Percentiles rank a stretch among this genome's conserved stretches.
Conservation (phyloP, 1,139 yeast genomes). For the Yamadazyma dendronema region DNA sequence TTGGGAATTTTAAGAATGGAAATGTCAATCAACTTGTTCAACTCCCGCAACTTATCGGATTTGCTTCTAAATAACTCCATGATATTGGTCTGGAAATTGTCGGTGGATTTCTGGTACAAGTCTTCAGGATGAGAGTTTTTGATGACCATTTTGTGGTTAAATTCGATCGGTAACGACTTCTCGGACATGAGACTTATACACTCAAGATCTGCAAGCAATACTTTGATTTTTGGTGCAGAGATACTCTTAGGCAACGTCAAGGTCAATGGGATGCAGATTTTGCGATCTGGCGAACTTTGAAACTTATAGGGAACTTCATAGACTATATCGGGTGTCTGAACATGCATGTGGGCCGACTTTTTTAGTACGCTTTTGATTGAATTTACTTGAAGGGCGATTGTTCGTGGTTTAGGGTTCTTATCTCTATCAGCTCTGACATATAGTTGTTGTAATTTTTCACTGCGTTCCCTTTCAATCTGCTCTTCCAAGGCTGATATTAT, state of each 20-base stretch:
- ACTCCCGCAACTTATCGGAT: constrained; percentile 20
- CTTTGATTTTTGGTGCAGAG: constrained; percentile 30
- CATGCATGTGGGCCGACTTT: constrained; percentile 12
- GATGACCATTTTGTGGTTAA: constrained; percentile 40
- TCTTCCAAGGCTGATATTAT: constrained; percentile 9
- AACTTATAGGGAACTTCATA: constrained; percentile 32
- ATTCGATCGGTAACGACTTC: constrained; percentile 38
- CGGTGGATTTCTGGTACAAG: constrained; percentile 20
- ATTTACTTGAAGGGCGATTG: constrained; percentile 11
- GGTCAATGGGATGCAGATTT: constrained; percentile 27
- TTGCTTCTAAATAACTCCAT: constrained; percentile 21
- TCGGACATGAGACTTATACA: constrained; percentile 34
- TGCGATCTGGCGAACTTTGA: constrained; percentile 27
- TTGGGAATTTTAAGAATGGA: constrained; percentile 30
- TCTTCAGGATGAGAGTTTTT: constrained; percentile 15
- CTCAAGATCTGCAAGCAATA: constrained; percentile 29
- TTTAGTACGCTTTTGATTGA: constrained; percentile 7
- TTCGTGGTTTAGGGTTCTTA: constrained; percentile 4
- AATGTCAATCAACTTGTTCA: constrained; percentile 22
- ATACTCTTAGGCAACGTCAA: constrained; percentile 8
- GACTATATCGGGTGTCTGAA: constrained; percentile 28
- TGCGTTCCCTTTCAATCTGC: constrained; percentile 5
- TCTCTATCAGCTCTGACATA: constrained; percentile 9
- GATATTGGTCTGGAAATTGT: constrained; percentile 25
- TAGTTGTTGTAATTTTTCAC: constrained; percentile 12